Evolutionary conservation across 768 basidiomycete genomes (phyloP).

Genomic region (Amanita subjunquillea): DNA sequence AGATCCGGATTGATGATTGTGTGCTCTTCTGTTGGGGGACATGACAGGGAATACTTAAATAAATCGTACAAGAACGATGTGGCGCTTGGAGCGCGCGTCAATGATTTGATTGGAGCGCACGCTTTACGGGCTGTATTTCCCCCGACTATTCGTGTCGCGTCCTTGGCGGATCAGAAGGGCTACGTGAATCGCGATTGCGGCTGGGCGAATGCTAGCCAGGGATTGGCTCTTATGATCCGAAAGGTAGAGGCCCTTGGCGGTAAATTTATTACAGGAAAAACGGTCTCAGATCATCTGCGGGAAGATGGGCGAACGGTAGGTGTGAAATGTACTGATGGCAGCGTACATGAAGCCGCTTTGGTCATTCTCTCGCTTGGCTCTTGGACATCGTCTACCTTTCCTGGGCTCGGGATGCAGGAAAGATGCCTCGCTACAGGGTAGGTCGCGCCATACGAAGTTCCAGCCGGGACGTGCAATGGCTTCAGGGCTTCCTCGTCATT

Average conservation of each 20-base stretch:
- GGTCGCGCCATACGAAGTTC: conserved; percentile 9
- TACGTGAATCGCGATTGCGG: conserved; percentile 74
- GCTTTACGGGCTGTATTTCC: conserved; percentile 43
- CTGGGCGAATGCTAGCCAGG: conserved; percentile 76
- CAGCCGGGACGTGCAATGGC: neutral
- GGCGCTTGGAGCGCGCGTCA: conserved; percentile 40
- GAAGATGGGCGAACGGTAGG: conserved; percentile 36
- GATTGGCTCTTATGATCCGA: conserved; percentile 41
- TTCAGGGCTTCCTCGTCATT: neutral
- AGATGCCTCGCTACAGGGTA: conserved; percentile 77
- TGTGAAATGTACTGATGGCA: conserved; percentile 53
- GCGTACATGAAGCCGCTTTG: conserved; percentile 40
- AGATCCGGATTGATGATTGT: conserved; percentile 61
- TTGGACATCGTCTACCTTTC: conserved; percentile 81
- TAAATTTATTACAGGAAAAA: conserved; percentile 44
- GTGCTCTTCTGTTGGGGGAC: conserved; percentile 16
- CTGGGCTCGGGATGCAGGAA: conserved; percentile 37
- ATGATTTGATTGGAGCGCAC: conserved; percentile 23
- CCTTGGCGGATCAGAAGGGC: conserved; percentile 31
- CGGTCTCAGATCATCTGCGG: conserved; percentile 40
- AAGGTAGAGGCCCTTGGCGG: conserved; percentile 54
- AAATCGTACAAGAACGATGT: conserved; percentile 56
- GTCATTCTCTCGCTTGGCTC: conserved; percentile 69
- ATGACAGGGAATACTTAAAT: conserved; percentile 31
- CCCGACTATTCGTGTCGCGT: conserved; percentile 20